Evolutionary conservation across 441 rosid genomes (phyloP).

Genomic region (Theobroma grandiflorum): DNA sequence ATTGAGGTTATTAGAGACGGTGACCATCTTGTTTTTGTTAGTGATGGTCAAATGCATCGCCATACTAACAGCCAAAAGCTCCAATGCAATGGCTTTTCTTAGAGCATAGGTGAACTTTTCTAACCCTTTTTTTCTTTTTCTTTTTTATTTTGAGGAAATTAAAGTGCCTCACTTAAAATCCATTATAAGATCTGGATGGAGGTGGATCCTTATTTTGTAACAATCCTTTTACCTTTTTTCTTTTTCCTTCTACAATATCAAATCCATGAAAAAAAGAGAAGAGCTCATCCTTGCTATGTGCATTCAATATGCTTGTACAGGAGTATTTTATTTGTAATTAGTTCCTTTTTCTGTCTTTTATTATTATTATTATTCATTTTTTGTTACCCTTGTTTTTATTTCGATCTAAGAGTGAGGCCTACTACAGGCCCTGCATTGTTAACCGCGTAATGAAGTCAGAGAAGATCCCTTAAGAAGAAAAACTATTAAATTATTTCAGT

Average conservation of each 20-base stretch:
- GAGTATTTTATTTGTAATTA: background rate
- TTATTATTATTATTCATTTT: no score
- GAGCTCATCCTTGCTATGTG: background rate
- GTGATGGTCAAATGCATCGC: constrained; percentile 31
- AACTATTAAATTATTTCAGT: no score
- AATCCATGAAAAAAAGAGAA: background rate
- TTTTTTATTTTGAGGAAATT: background rate
- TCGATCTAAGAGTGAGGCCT: no score
- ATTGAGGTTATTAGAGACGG: constrained; percentile 87
- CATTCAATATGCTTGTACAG: background rate
- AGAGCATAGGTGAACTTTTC: background rate
- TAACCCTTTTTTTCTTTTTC: background rate
- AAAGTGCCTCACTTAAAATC: background rate
- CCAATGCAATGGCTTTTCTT: background rate
- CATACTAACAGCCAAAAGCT: background rate
- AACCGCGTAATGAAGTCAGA: no score
- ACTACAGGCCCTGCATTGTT: no score
- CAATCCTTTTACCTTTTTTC: background rate
- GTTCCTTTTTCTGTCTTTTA: no score
- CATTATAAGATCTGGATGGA: background rate
- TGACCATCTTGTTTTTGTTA: constrained; percentile 69
- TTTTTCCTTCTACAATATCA: no score
- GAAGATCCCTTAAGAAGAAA: no score
- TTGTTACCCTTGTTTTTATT: no score
- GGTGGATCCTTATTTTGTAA: background rate